Conservation (phyloP, 2,329 filamentous ascomycete genomes). For the Fusarium palustre region DNA sequence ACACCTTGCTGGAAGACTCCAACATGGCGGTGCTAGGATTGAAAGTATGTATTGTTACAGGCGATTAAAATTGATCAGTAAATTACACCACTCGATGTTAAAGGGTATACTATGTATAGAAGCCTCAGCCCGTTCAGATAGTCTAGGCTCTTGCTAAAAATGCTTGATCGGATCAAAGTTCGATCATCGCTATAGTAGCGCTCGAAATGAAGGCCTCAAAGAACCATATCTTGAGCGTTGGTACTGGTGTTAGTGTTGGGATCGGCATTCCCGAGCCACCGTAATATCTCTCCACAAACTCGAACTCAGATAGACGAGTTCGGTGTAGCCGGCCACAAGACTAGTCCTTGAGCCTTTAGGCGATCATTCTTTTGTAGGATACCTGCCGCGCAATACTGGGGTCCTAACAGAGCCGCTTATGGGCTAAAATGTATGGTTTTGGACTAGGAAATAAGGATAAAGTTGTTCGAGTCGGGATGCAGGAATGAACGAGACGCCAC, state of each 20-base stretch:
- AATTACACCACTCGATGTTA: neutral
- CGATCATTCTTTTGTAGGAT: neutral
- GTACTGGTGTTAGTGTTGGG: neutral
- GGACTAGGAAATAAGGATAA: conserved; percentile 10
- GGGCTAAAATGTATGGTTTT: conserved; percentile 10
- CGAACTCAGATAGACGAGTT: conserved; percentile 33
- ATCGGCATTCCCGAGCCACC: conserved; percentile 22
- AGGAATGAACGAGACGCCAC: conserved; percentile 37
- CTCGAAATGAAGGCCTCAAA: conserved; percentile 8
- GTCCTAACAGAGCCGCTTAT: conserved; percentile 5
- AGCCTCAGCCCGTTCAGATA: neutral
- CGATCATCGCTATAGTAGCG: neutral
- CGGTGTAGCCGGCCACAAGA: conserved; percentile 31
- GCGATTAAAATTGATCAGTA: conserved; percentile 1
- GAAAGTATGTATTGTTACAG: neutral
- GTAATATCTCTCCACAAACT: conserved; percentile 2
- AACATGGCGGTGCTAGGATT: conserved; percentile 5
- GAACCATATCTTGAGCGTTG: neutral
- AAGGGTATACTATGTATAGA: neutral
- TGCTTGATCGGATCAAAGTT: conserved; percentile 26
- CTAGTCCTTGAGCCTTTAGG: conserved; percentile 7
- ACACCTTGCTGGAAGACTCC: conserved; percentile 10
- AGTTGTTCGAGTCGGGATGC: conserved; percentile 10
- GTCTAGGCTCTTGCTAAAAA: conserved; percentile 1
- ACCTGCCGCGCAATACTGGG: conserved; percentile 20